Evolutionary conservation across 1,284 basidiomycete species (phyloP), one percentile per base, ranked within the genome.

Genomic region (Pseudozyma thailandica): DNA sequence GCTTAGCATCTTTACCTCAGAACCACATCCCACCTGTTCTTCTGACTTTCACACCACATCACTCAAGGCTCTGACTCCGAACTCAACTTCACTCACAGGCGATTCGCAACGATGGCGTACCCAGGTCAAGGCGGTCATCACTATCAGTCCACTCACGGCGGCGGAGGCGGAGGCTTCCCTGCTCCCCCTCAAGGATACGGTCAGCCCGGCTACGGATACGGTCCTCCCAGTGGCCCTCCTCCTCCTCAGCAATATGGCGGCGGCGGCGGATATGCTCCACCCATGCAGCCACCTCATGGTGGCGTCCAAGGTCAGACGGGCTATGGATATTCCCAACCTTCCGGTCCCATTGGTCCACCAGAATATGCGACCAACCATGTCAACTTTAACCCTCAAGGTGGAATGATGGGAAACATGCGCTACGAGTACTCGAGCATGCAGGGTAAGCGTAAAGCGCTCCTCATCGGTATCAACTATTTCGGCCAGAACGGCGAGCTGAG

Each of bases 401-500:
- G 72, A 16, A 77, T 76, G 75, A 74, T 75, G 54, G 74, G 69
- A 41, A 71, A 77, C 49, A 52, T 61, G 69, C 71, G 58, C 6
- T 82, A 73, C 65, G 74, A 81, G 61, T 82, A 82, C 60, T 80
- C 78, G 27, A 63, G 57, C 44, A 81, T 81, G 79, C 61, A 50
- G 25, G 81, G 81, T 18, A 81, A 79, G 62, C 70, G 81, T 23
- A 83, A 83, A 58, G 81, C 81, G 25, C 66, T 83, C 23, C 58
- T 83, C 28, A 82, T 83, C 51, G 81, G 81, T 6, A 81, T 82
- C 65, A 83, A 83, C 66, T 83, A 83, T 47, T 64, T 57, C 25
- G 78, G 78, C 5, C 71, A 68, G 27, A 54, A 55, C 31, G 68
- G 78, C 45, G 74, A 76, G 64, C 74, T 83, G 44, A 69, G 78